A percentile compares a stretch with the other conserved stretches of the same genome.
Evolutionary conservation across 352 stramenopile species (phyloP).

Genomic region (Thalassiosira livingstoniorum): DNA sequence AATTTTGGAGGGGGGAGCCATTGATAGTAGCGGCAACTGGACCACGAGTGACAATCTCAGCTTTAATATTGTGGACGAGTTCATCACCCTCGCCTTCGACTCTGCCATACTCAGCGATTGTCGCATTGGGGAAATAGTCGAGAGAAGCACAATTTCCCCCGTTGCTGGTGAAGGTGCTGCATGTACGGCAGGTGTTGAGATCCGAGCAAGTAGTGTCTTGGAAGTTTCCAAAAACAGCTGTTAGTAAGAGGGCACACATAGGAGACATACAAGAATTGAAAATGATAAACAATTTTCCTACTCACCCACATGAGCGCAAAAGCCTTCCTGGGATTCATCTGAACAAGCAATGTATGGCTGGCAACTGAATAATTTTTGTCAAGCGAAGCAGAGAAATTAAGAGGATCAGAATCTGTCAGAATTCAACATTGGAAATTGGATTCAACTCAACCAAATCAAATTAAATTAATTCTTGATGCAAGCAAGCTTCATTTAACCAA

Average conservation of each 20-base stretch:
- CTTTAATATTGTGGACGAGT: conserved; percentile 91
- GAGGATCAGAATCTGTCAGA: too few relatives aligned
- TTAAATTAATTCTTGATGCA: too few relatives aligned
- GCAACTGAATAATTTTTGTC: too few relatives aligned
- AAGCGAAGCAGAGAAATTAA: too few relatives aligned
- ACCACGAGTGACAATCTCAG: conserved; percentile 93
- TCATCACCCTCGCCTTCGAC: conserved; percentile 27
- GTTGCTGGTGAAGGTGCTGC: conserved; percentile 69
- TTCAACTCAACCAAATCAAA: too few relatives aligned
- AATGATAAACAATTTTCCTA: too few relatives aligned
- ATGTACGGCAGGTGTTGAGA: conserved; percentile 93
- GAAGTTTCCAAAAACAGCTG: too few relatives aligned
- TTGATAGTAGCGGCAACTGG: conserved; percentile 94
- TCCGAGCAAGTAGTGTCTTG: conserved; percentile 81
- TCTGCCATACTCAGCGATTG: conserved; percentile 92
- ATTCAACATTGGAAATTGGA: too few relatives aligned
- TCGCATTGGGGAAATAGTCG: conserved; percentile 92
- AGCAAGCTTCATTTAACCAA: too few relatives aligned
- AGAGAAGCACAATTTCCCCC: conserved; percentile 88
- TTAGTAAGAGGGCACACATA: too few relatives aligned
- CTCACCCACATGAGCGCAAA: conserved; percentile 67
- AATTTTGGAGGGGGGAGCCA: conserved; percentile 88
- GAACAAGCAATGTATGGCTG: conserved; percentile 91
- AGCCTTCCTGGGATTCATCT: conserved; percentile 59
- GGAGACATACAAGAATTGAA: too few relatives aligned